A percentile compares a stretch with the other conserved stretches of the same genome.
phyloP scores from a whole-genome alignment of 208 protist genomes.

The Acanthamoeba culbertsoni region DNA sequence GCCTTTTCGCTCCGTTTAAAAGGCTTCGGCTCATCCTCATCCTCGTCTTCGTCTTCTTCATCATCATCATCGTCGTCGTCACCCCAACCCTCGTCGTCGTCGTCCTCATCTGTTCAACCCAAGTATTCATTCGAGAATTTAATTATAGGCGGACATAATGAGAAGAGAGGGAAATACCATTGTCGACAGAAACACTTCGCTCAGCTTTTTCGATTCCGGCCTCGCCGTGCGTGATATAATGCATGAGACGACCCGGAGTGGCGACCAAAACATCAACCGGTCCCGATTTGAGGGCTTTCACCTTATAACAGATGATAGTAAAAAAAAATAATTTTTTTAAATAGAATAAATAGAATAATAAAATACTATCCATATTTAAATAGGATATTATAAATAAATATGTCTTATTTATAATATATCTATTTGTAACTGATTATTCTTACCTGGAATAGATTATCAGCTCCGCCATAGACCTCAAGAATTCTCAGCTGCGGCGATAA shows the following conservation, averaged over 20 bases:
- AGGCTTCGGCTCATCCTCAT: not conserved
- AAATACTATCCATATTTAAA: too few relatives aligned
- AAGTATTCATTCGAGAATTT: not conserved
- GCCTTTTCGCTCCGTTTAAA: not conserved
- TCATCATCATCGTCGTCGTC: slow-evolving; percentile 23
- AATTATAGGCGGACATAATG: not conserved
- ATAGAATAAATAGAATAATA: too few relatives aligned
- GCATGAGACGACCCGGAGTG: slow-evolving; percentile 45
- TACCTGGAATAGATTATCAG: slow-evolving; percentile 11
- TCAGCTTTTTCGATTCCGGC: not conserved
- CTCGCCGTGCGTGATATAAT: slow-evolving; percentile 36
- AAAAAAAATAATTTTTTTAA: not conserved
- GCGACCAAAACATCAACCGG: slow-evolving; percentile 51
- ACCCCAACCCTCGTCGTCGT: not conserved
- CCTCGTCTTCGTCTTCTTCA: not conserved
- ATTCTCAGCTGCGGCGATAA: not conserved
- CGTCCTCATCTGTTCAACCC: not conserved
- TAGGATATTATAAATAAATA: too few relatives aligned
- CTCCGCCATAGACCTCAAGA: not conserved
- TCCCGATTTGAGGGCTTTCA: slow-evolving; percentile 32
- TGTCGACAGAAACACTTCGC: not conserved
- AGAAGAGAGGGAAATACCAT: not conserved
- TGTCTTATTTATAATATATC: too few relatives aligned
- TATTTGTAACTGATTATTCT: too few relatives aligned
- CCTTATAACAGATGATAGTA: not conserved